Evolutionary conservation across 1,284 basidiomycete species (phyloP), one percentile per base, ranked within the genome.

Genomic region (Trametes versicolor): DNA sequence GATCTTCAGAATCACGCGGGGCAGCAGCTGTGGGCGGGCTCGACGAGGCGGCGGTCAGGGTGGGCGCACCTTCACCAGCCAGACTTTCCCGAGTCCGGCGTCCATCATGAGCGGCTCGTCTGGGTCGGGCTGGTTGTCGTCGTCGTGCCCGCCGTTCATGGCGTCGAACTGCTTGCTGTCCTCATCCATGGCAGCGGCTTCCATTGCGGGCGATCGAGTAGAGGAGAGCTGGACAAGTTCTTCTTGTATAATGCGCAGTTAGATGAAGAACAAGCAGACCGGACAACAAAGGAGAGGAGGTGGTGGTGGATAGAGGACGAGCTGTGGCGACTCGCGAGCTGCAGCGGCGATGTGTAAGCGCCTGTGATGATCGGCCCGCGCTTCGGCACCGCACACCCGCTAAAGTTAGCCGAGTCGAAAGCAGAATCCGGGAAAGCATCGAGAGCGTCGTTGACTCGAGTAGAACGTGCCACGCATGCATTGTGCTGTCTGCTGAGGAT

Each of bases 81-180:
- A 94, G 25, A 92, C 89, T 71, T 87, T 80, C 32, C 91, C 90
- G 60, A 87, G 85, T 36, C 88, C 89, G 67, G 88, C 83, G 74
- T 92, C 87, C 59, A 92, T 79, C 85, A 90, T 88, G 13, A 93
- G 81, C 32, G 86, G 83, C 74, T 93, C 92, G 63, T 93, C 89
- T 4, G 91, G 91, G 71, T 93, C 92, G 0, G 91, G 92, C 71
- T 87, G 86, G 1, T 80, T 70, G 47, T 90, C 84, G 2, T 87
- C 89, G 25, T 90, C 89, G 17, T 86, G 80, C 1, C 73, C 67
- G 4, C 72, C 75, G 19, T 70, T 77, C 29, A 88, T 85, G 1
- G 84, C 78, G 59, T 90, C 88, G 60, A 91, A 90, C 1, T 81
- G 84, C 70, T 92, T 92, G 32, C 64, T 60, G 78, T 90, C 91